Evolutionary conservation across 1,284 basidiomycete species (phyloP).

Genomic region (Leccinum fallax): DNA sequence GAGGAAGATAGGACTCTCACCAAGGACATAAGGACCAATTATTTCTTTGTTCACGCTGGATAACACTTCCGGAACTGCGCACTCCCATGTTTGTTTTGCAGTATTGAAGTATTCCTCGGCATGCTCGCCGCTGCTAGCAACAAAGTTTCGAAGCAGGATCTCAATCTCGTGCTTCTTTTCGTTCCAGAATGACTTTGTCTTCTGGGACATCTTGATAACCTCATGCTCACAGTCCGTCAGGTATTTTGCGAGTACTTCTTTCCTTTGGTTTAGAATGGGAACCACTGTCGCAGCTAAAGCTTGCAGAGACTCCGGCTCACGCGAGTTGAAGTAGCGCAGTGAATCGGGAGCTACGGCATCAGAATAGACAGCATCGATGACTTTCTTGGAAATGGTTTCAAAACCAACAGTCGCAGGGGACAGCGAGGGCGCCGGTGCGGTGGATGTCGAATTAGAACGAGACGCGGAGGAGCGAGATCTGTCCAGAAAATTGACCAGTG

Average conservation of each 20-base stretch:
- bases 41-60: slow-evolving; percentile 57
- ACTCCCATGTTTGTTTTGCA: slow-evolving; percentile 45
- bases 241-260: slow-evolving; percentile 55
- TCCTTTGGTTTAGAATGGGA: slow-evolving; percentile 52
- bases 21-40: slow-evolving; percentile 72
- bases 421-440: slow-evolving; percentile 74
- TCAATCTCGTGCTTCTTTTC: slow-evolving; percentile 52
- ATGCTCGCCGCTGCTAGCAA: slow-evolving; percentile 42
- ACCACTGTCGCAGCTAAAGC: slow-evolving; percentile 42
- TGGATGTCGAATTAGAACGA: slow-evolving; percentile 66
- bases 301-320: slow-evolving; percentile 48
- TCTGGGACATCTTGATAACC: slow-evolving; percentile 42
- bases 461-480: slow-evolving; percentile 71
- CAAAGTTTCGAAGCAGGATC: slow-evolving; percentile 47
- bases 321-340: slow-evolving; percentile 53
- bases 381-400: slow-evolving; percentile 52
- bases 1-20: slow-evolving; percentile 41
- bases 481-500: slow-evolving; percentile 81
- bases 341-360: slow-evolving; percentile 54
- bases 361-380: slow-evolving; percentile 70
- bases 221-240: slow-evolving; percentile 52
- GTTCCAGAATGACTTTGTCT: slow-evolving; percentile 46
- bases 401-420: slow-evolving; percentile 82
- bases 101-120: slow-evolving; percentile 40
- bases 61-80: slow-evolving; percentile 47